Evolutionary conservation across 2,329 filamentous ascomycete species (phyloP), one percentile per base, ranked within the genome.

Genomic region (Diplodia scrobiculata): DNA sequence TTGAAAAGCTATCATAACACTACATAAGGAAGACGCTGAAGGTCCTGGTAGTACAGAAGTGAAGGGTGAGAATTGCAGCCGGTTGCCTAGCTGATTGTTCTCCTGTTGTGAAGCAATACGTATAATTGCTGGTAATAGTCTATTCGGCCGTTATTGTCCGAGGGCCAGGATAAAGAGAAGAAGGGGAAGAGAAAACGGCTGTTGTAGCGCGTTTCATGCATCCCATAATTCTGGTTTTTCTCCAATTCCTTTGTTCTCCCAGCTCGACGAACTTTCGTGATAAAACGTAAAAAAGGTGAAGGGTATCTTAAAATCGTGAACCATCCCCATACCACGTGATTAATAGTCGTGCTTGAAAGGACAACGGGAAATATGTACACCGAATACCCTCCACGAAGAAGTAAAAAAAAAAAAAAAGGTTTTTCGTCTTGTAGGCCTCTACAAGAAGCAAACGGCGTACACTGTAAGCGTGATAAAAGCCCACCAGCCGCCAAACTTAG

Each of bases 371-470:
- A 62, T 62, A 45, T 48, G 25, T 41, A 48, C 55, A 47, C 45
- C 29, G 25, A 25, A n/a, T 32, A 19, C 25, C 38, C 29, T 27
- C 17, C 17, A 17, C 17, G 14, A 21, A 27, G 17, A 25, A 25
- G 25, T 3, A 14, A 14, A 45, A 5, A 41, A 5, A 13, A 1
- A 19, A 10, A 45, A 13, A 1, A 19, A 10, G 29, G 3, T 4
- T 17, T 1, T 19, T 25, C 5, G 27, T 34, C 38, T 60, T 25
- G 14, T 11, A 25, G 25, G 25, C 27, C 27, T 9, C 32, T 50
- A 62, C 58, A 62, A 27, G n/a, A 62, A 62, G 45, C 58, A 62
- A 5, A 62, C 58, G n/a, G 58, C 58, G 41, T 62, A 62, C n/a
- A 36, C 29, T 45, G 45, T n/a, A 5, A 62, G 58, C 11, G 48